Evolutionary conservation across 208 protist species (phyloP), one percentile per base, ranked within the genome.

Genomic region (Porcisia hertigi): DNA sequence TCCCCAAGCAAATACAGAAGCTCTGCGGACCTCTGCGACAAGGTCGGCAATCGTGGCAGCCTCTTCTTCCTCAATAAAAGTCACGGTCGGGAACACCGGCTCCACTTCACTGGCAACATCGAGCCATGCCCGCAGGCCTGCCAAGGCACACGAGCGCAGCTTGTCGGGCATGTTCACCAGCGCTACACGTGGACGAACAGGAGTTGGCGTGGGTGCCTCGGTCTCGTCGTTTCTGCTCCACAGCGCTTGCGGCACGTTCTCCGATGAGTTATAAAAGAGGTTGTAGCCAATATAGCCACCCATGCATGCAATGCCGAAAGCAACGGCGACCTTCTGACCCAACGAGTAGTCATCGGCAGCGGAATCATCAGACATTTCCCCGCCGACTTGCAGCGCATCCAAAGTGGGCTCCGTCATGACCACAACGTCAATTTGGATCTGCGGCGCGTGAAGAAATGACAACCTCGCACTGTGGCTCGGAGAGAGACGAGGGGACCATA

Each of bases 91-190:
- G 54, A 86, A 88, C 11, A 49, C 62, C 1, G 89, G n/a, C 11
- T 78, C 49, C 34, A 91, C 64, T 49, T 90, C 87, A 9, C 47
- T 73, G 8, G 25, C 64, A 23, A 77, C 60, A 6, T 75, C 60
- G 23, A 87, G 73, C 80, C 88, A 81, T 12, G 73, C 71, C 7
- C 63, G 76, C 34, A 90, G 60, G 1, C 79, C 82, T 18, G 49
- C 67, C 34, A 63, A 12, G 20, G 91, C 76, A n/a, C 65, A 34
- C 7, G 8, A 66, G 25, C 69, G 53, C n/a, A 87, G 34, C 34
- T 83, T 71, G 7, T 75, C 66, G 16, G 69, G 64, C 77, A 93
- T 86, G 74, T 96, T 96, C 23, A 96, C 92, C 60, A 89, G 75
- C 9, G 79, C 82, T 4, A 93, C 16, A 34, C 71, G 60, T 18